Base-by-base conservation (phyloP, 768 basidiomycete species). In the Termitomyces sp. region DNA sequence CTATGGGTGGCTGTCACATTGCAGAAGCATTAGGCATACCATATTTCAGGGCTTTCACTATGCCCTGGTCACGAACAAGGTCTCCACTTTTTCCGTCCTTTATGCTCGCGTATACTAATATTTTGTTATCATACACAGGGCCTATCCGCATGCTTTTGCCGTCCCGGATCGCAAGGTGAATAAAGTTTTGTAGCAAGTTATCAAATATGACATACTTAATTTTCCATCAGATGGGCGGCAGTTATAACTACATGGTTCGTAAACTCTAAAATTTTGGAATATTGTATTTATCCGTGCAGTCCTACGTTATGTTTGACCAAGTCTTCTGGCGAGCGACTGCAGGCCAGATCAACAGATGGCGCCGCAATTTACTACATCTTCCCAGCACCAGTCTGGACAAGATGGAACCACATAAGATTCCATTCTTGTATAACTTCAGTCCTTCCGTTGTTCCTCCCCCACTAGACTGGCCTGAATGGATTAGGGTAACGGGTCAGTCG, bases 401-500 rank as follows among this genome's bases (percentile, higher is more conserved):
- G 75, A 92, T 98, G 87, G 94, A 97, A 70, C 92, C 92, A 40
- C 95, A 98, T 76, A 97, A 96, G 77, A 92, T 96, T 54, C 96
- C 96, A 3, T 99, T 98, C 79, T 74, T 99, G 36, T 99, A 99
- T 75, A 98, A 98, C 73, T 98, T 98, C 71, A 96, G 93, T 68
- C 92, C 95, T 1, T 80, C 84, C 36, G 81, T 94, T 50, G 93
- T 98, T 14, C 95, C 96, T 7, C 93, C 90, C 32, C 96, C 96
- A 3, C 76, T 98, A 59, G 96, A 99, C 72, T 99, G 97, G 97
- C 94, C 95, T 4, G 96, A 99, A 73, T 98, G 96, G 94, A 98
- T 98, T 64, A 89, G 92, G 46, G 85, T 96, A 1, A 94, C 94
- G 63, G 93, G 92, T 91, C 66, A 60, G 70, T 65, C 20, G 25